Percentiles rank a stretch among this genome's conserved stretches.
Evolutionary conservation across 140 eudicot species (phyloP).

Genomic region (Anethum foeniculum): DNA sequence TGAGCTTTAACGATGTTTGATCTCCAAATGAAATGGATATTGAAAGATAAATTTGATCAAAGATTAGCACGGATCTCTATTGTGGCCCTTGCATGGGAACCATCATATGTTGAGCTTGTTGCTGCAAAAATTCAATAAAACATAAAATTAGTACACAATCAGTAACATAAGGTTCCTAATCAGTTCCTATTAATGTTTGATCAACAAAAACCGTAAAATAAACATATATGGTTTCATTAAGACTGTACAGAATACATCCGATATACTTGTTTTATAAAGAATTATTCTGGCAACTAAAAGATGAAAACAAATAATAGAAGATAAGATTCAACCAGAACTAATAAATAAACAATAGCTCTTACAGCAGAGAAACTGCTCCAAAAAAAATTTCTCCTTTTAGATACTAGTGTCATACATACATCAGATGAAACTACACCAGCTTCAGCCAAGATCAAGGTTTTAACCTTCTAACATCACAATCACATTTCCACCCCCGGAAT

Average conservation of each 20-base stretch:
- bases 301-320: background rate
- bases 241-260: background rate
- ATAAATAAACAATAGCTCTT: background rate
- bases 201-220: too few relatives aligned
- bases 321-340: background rate
- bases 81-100: constrained; percentile 53
- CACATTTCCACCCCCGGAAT: background rate
- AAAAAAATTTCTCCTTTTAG: background rate
- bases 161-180: background rate
- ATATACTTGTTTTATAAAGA: background rate
- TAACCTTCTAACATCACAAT: background rate
- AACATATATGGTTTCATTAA: background rate
- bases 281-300: background rate
- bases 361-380: background rate
- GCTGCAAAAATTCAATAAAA: constrained; percentile 14
- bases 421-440: background rate
- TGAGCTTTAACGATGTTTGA: background rate
- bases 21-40: background rate
- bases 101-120: constrained; percentile 55
- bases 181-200: background rate
- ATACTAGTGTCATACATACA: background rate
- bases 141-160: background rate
- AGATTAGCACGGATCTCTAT: constrained; percentile 18
- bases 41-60: background rate
- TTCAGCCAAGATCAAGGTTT: background rate